Conservation (phyloP, 805 yeast genomes). For the Grigorovia jiainica region DNA sequence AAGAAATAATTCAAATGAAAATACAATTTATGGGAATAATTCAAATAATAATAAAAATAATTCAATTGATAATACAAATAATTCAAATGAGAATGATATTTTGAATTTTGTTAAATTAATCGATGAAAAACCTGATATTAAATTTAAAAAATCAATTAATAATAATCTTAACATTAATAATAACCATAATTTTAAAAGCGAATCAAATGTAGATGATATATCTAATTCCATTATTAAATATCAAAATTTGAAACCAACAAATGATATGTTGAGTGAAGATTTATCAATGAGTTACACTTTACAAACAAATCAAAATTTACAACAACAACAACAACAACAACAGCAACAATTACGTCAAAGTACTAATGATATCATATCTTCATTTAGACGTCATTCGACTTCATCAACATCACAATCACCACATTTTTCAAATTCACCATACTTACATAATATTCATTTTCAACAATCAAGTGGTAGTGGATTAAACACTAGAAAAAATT, state of each 20-base stretch:
- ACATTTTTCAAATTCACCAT: slow-evolving; percentile 1
- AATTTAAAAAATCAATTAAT: slow-evolving; percentile 15
- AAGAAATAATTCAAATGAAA: background rate
- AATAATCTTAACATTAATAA: background rate
- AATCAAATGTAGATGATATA: slow-evolving; percentile 18
- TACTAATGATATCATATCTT: background rate
- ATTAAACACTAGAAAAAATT: slow-evolving; percentile 9
- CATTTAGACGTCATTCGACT: slow-evolving; percentile 1
- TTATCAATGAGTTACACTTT: slow-evolving; percentile 40
- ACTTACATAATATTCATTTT: background rate
- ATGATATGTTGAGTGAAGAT: slow-evolving; percentile 47
- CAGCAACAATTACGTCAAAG: background rate
- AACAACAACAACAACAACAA: background rate
- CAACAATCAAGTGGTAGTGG: slow-evolving; percentile 2
- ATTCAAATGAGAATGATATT: slow-evolving; percentile 33
- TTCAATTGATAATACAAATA: too few species aligned
- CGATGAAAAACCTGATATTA: slow-evolving; percentile 51
- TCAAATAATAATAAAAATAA: background rate
- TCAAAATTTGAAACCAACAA: slow-evolving; percentile 43
- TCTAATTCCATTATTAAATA: slow-evolving; percentile 42
- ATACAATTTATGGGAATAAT: slow-evolving; percentile 2
- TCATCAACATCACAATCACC: slow-evolving; percentile 1
- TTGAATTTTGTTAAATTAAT: slow-evolving; percentile 64
- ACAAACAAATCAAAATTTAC: slow-evolving; percentile 6
- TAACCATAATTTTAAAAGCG: background rate